These are phyloP conservation scores for Clavulina sp. DNA, from an alignment of 768 basidiomycete genomes.

Conservation along the genomic window DNA sequence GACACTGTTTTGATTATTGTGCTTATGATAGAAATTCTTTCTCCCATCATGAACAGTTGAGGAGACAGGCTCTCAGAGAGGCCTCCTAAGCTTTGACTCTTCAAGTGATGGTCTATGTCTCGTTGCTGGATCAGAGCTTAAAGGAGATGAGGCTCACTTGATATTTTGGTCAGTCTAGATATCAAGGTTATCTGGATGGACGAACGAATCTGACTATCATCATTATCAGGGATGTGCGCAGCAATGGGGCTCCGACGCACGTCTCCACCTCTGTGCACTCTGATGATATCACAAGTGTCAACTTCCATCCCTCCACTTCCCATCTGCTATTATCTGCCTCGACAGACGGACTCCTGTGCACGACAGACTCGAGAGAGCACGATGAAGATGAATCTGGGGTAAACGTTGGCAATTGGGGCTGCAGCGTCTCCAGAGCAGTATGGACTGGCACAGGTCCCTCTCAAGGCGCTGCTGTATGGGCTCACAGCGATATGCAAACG, in stretches of 20 bases:
- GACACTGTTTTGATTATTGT: not conserved
- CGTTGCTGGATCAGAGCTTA: constrained; percentile 68
- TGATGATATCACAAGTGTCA: constrained; percentile 73
- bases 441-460: constrained; percentile 24
- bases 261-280: constrained; percentile 79
- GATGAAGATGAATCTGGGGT: constrained; percentile 80
- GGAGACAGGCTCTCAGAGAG: not conserved
- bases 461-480: constrained; percentile 35
- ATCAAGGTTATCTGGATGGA: not conserved
- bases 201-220: constrained; percentile 3
- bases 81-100: constrained; percentile 27
- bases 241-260: constrained; percentile 47
- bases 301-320: constrained; percentile 29
- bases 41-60: not conserved
- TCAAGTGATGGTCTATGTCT: constrained; percentile 51
- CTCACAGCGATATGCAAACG: constrained; percentile 88
- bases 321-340: constrained; percentile 59
- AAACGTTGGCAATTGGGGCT: constrained; percentile 73
- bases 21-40: not conserved
- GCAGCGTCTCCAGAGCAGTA: constrained; percentile 60
- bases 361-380: constrained; percentile 29
- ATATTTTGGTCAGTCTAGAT: constrained; percentile 50
- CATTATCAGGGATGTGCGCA: constrained; percentile 61
- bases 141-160: constrained; percentile 65
- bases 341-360: constrained; percentile 63